These are phyloP conservation scores for Trichomonas gallinae DNA, from an alignment of 208 protist genomes.

Conservation along the genomic window DNA sequence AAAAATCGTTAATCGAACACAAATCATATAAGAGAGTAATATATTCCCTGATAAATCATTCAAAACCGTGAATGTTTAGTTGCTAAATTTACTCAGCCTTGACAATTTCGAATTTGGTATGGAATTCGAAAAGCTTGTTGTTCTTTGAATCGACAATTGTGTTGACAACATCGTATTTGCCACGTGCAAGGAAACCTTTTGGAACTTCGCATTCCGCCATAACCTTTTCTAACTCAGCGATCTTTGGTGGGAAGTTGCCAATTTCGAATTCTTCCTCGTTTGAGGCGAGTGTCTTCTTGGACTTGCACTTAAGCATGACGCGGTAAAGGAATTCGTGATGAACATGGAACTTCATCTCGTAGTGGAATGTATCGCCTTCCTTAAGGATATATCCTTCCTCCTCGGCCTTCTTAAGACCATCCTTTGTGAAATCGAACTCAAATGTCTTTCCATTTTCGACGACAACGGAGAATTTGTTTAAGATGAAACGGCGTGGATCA, in stretches of 20 bases:
- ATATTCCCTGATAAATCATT: not conserved
- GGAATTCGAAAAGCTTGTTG: not conserved
- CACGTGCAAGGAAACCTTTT: not conserved
- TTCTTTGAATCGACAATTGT: not conserved
- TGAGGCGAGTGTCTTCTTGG: not conserved
- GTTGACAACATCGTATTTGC: not conserved
- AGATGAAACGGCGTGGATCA: not conserved
- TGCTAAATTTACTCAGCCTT: not conserved
- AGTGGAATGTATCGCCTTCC: not conserved
- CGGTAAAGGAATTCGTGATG: not conserved
- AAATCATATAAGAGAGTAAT: no score
- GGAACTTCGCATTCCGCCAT: not conserved
- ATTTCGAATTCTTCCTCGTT: not conserved
- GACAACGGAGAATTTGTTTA: not conserved
- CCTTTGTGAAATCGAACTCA: not conserved
- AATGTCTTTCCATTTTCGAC: not conserved
- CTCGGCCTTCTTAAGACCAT: not conserved
- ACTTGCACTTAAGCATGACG: not conserved
- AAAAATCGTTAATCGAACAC: no score
- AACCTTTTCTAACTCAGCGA: not conserved
- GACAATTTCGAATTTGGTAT: not conserved
- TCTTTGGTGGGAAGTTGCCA: not conserved
- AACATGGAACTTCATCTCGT: not conserved
- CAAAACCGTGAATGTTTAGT: not conserved
- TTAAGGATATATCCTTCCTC: not conserved